Percentiles rank a stretch among this genome's conserved stretches.
Conservation (phyloP, 1,139 yeast genomes). For the Yamadazyma epiphylla region DNA sequence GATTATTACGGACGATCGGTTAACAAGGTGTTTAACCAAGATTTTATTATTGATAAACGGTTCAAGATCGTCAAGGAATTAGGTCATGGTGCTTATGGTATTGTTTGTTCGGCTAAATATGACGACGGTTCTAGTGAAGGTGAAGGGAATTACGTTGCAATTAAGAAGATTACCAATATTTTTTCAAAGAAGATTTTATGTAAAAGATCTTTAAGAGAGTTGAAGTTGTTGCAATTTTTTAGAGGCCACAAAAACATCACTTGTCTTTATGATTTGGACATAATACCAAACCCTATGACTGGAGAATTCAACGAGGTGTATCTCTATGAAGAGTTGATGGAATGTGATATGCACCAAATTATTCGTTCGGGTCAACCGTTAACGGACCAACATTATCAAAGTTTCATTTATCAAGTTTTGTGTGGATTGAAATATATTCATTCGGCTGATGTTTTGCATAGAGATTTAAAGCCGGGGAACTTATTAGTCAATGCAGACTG, state of each 20-base stretch:
- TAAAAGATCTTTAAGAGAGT: constrained; percentile 84
- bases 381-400: constrained; percentile 93
- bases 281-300: constrained; percentile 66
- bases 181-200: constrained; percentile 85
- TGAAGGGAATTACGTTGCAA: constrained; percentile 62
- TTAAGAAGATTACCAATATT: constrained; percentile 89
- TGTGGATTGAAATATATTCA: constrained; percentile 89
- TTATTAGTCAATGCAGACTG: constrained; percentile 92
- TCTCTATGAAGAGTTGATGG: constrained; percentile 93
- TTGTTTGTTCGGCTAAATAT: constrained; percentile 90
- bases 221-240: constrained; percentile 83
- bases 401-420: constrained; percentile 84
- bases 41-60: constrained; percentile 80
- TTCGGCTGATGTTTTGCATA: constrained; percentile 90
- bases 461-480: constrained; percentile 94
- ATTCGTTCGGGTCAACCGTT: constrained; percentile 90
- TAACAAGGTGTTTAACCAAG: constrained; percentile 76
- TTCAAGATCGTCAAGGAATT: constrained; percentile 84
- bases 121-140: constrained; percentile 48
- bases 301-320: constrained; percentile 87
- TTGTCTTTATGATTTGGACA: constrained; percentile 88
- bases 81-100: constrained; percentile 97
- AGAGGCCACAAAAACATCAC: constrained; percentile 93
- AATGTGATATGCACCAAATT: constrained; percentile 97
- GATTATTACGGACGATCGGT: constrained; percentile 33